Conservation (phyloP, 2,329 filamentous ascomycete species). For the Ceratocystis alfenasii region DNA sequence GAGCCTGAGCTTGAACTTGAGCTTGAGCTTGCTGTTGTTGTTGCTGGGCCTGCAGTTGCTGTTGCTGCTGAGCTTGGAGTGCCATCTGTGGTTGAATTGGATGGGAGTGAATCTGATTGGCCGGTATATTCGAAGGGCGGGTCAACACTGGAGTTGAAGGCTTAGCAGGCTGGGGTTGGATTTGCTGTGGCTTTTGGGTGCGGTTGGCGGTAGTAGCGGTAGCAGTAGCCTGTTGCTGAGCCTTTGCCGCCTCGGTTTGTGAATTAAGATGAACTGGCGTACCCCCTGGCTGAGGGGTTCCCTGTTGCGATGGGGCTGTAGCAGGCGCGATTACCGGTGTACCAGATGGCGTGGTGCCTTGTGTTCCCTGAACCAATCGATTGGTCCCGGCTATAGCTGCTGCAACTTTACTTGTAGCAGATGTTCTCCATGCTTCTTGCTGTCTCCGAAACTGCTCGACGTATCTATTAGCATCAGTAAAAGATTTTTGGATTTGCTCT, state of each 20-base stretch:
- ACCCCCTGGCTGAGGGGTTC: slow-evolving; percentile 8
- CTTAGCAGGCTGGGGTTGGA: slow-evolving; percentile 19
- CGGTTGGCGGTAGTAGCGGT: slow-evolving; percentile 14
- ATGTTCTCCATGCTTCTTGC: slow-evolving; percentile 30
- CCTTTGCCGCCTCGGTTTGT: slow-evolving; percentile 21
- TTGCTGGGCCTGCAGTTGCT: slow-evolving; percentile 23
- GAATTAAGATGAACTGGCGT: slow-evolving; percentile 9
- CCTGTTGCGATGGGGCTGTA: not conserved
- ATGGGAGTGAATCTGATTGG: slow-evolving; percentile 20
- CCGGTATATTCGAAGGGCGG: slow-evolving; percentile 8
- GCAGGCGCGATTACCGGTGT: slow-evolving; percentile 11
- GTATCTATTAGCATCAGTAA: slow-evolving; percentile 38
- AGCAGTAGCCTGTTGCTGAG: slow-evolving; percentile 20
- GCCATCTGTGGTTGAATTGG: slow-evolving; percentile 25
- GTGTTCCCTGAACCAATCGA: slow-evolving; percentile 11
- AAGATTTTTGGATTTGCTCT: slow-evolving; percentile 35
- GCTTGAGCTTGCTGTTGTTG: slow-evolving; percentile 24
- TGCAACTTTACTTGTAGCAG: slow-evolving; percentile 17
- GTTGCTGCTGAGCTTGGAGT: slow-evolving; percentile 21
- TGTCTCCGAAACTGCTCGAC: slow-evolving; percentile 38
- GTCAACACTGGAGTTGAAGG: slow-evolving; percentile 13
- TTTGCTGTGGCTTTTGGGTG: slow-evolving; percentile 16
- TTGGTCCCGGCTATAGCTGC: slow-evolving; percentile 17
- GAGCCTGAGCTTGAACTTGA: not conserved
- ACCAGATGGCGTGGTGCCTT: not conserved